Evolutionary conservation across 768 basidiomycete genomes (phyloP), one percentile per base, ranked within the genome.

Genomic region (Lentinula lateritia): DNA sequence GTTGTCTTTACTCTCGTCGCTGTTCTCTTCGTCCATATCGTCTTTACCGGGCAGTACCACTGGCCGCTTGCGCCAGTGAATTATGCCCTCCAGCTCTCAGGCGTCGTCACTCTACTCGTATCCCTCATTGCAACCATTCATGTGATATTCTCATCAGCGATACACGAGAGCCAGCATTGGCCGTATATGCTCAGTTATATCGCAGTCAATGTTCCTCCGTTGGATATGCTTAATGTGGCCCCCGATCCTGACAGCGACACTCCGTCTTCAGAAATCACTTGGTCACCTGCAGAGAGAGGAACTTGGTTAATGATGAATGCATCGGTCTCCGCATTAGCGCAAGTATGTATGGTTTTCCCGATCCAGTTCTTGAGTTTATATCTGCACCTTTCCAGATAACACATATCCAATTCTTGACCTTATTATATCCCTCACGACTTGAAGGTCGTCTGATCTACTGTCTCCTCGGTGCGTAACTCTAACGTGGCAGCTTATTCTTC

Each of bases 101-200:
- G 92, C 7, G 93, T 95, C 32, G 77, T 83, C 38, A 87, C 90
- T 3, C 85, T 96, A 20, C 82, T 97, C 61, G 81, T 89, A 39
- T 89, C 88, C 15, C 80, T 90, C 58, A 81, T 87, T 52, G 90
- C 92, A 8, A 92, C 90, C 1, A 78, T 95, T 52, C 83, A 86
- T 69, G 83, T 94, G 65, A 81, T 96, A 18, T 78, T 96, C 6
- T 75, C 81, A 1, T 76, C 82, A 0, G 76, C 87, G 1, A 72
- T 82, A 3, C 67, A 75, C 2, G 85, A 90, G 69, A 92, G 90
- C 66, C 78, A 83, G 64, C 75, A 77, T 45, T 97, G 94, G 94
- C 95, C 97, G 0, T 99, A 94, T 73, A 96, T 97, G 92, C 85
- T 98, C 43, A 89, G 88, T 67, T 99, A 97, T 68, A 81, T 98